Conservation (phyloP, 2,329 filamentous ascomycete genomes). For the Fusarium sp. region DNA sequence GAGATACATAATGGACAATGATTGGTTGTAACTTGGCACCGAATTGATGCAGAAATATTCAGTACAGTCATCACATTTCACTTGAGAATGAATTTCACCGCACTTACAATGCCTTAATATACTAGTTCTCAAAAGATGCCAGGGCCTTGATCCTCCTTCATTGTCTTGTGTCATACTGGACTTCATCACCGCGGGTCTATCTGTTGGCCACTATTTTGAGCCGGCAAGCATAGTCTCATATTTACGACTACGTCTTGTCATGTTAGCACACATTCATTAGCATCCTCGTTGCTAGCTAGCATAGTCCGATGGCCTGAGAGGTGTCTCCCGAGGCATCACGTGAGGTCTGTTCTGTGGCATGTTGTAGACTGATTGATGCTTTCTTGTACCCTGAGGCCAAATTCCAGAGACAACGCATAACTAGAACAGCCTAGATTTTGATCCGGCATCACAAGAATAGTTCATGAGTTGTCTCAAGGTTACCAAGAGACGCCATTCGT, state of each 20-base stretch:
- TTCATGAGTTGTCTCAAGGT: neutral
- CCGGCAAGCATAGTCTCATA: neutral
- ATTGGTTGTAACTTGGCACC: neutral
- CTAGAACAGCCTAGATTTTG: neutral
- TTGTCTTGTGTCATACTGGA: neutral
- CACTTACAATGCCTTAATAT: neutral
- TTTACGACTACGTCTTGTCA: no score
- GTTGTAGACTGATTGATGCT: neutral
- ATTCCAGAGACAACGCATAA: neutral
- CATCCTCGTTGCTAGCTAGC: neutral
- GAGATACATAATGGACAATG: neutral
- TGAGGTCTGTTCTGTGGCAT: neutral
- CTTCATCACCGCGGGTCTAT: neutral
- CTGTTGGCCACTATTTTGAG: neutral
- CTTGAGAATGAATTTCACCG: no score
- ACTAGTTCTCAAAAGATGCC: neutral
- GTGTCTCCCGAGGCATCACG: neutral
- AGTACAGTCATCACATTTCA: no score
- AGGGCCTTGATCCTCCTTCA: neutral
- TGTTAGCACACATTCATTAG: neutral
- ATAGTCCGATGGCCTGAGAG: neutral
- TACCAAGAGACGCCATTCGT: slow-evolving; percentile 15
- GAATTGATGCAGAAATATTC: neutral
- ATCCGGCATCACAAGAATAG: neutral
- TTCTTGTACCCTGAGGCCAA: neutral